Percentiles rank a stretch among this genome's conserved stretches.
Conservation (phyloP, 345 rosid species). For the Microcos paniculata region DNA sequence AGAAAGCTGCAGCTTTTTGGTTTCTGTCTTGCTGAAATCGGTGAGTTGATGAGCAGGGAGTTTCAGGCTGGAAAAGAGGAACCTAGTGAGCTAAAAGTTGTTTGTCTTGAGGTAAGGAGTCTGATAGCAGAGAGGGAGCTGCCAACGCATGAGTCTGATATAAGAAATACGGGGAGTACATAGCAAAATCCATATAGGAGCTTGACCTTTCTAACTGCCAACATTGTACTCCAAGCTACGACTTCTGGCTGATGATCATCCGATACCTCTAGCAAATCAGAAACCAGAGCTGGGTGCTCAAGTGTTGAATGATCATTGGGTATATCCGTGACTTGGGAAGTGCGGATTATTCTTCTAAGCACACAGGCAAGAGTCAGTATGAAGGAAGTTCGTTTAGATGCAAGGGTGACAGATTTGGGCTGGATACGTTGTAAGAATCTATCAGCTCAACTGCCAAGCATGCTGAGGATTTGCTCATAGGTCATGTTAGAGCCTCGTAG, state of each 20-base stretch:
- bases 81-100: constrained; percentile 93
- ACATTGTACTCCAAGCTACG: constrained; percentile 97
- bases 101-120: constrained; percentile 86
- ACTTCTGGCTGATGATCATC: constrained; percentile 88
- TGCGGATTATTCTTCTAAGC: constrained; percentile 93
- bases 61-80: constrained; percentile 83
- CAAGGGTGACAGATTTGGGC: constrained; percentile 98
- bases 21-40: constrained; percentile 90
- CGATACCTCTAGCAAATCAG: constrained; percentile 79
- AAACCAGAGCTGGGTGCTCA: constrained; percentile 76
- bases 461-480: constrained; percentile 75
- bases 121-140: constrained; percentile 57
- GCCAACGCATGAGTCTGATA: constrained; percentile 51
- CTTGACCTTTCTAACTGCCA: constrained; percentile 90
- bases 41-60: constrained; percentile 99
- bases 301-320: constrained; percentile 96
- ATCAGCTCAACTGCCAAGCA: constrained; percentile 82
- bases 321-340: constrained; percentile 95
- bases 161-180: constrained; percentile 73
- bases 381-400: constrained; percentile 97
- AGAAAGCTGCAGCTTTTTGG: constrained; percentile 82
- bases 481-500: no score
- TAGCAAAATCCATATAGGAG: constrained; percentile 88
- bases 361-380: constrained; percentile 93
- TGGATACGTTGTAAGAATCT: constrained; percentile 95